These are phyloP conservation scores for Phytopythium montanum DNA, from an alignment of 352 stramenopile genomes.

Conservation along the genomic window DNA sequence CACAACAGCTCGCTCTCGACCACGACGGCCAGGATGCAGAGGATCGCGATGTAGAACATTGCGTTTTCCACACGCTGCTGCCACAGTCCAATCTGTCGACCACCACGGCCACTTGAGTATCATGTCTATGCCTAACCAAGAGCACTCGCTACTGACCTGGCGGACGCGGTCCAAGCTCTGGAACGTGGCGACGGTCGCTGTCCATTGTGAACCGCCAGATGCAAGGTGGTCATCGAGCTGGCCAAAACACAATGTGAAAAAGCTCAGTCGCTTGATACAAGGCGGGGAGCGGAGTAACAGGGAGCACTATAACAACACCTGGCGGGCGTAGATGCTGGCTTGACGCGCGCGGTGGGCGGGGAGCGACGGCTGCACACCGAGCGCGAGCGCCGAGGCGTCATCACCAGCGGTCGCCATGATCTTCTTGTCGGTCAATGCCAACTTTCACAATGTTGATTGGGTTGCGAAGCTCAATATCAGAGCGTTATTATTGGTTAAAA, in stretches of 20 bases:
- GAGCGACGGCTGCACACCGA: no score
- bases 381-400: no score
- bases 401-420: no score
- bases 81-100: slow-evolving; percentile 14
- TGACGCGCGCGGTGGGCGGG: no score
- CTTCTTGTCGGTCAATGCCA: no score
- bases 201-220: background rate
- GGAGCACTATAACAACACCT: no score
- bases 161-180: background rate
- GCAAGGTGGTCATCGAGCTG: background rate
- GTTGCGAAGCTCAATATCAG: no score
- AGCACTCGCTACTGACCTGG: background rate
- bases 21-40: slow-evolving; percentile 33
- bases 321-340: no score
- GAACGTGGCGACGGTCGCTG: background rate
- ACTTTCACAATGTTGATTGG: no score
- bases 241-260: background rate
- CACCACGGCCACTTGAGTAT: background rate
- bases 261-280: no score
- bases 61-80: slow-evolving; percentile 32
- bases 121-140: background rate
- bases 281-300: no score
- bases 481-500: no score
- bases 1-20: slow-evolving; percentile 54
- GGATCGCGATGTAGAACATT: slow-evolving; percentile 36